Evolutionary conservation across 192 early-diverging fungal genomes (phyloP).

Genomic region (Mortierella hygrophila): DNA sequence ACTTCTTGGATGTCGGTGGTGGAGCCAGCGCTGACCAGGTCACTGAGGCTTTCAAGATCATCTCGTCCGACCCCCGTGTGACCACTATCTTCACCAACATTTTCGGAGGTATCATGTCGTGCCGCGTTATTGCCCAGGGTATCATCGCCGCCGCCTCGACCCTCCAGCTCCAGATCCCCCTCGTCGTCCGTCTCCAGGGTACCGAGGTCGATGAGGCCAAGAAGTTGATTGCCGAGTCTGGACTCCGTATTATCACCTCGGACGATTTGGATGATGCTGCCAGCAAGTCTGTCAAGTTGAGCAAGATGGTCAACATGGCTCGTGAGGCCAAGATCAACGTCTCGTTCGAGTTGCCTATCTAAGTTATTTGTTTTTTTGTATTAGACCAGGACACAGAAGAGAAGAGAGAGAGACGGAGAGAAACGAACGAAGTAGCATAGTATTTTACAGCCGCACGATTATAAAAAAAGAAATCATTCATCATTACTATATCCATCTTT

Average conservation of each 20-base stretch:
- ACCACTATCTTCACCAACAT: slow-evolving; percentile 99
- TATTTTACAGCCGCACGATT: too few species aligned
- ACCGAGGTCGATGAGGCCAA: slow-evolving; percentile 92
- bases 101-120: slow-evolving; percentile 99
- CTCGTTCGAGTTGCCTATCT: slow-evolving; percentile 71
- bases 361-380: slow-evolving; percentile 23
- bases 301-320: slow-evolving; percentile 85
- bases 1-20: slow-evolving; percentile 99
- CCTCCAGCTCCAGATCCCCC: slow-evolving; percentile 92
- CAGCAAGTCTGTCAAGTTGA: slow-evolving; percentile 85
- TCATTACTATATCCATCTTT: too few species aligned
- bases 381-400: neutral
- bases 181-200: slow-evolving; percentile 97
- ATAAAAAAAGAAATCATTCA: too few species aligned
- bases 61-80: slow-evolving; percentile 95
- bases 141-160: slow-evolving; percentile 96
- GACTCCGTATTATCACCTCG: slow-evolving; percentile 91
- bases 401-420: neutral
- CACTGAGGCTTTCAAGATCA: slow-evolving; percentile 99
- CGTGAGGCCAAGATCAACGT: slow-evolving; percentile 81
- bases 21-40: slow-evolving; percentile 96
- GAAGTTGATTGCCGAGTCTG: slow-evolving; percentile 92
- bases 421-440: slow-evolving; percentile 1
- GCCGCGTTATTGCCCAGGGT: slow-evolving; percentile 98
- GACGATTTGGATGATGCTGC: slow-evolving; percentile 98